These are phyloP conservation scores for Trypethelium eluteriae DNA, from an alignment of 495 filamentous ascomycete genomes.

Conservation along the genomic window DNA sequence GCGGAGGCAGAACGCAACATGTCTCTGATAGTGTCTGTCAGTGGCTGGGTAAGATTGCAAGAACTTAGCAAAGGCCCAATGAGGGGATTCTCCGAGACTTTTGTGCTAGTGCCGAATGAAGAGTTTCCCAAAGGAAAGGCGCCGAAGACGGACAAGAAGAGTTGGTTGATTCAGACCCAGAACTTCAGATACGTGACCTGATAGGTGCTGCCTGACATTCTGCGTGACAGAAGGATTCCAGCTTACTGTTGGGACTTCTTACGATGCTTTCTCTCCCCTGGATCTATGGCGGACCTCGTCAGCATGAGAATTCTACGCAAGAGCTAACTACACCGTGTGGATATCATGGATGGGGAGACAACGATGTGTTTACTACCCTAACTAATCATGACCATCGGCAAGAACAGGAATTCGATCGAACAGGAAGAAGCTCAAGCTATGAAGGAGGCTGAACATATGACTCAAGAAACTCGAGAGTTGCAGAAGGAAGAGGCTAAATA, in stretches of 20 bases:
- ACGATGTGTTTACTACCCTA: too few species aligned
- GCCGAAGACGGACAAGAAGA: slow-evolving; percentile 36
- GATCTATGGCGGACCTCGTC: too few species aligned
- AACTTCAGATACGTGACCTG: slow-evolving; percentile 45
- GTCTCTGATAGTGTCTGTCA: slow-evolving; percentile 60
- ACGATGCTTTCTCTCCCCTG: too few species aligned
- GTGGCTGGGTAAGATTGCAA: slow-evolving; percentile 57
- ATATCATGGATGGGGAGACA: too few species aligned
- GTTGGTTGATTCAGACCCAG: slow-evolving; percentile 66
- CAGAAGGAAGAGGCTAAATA: neutral
- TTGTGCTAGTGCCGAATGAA: slow-evolving; percentile 70
- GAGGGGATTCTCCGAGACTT: slow-evolving; percentile 64
- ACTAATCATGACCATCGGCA: neutral
- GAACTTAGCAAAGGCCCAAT: slow-evolving; percentile 47
- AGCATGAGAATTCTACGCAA: too few species aligned
- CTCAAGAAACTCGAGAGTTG: neutral
- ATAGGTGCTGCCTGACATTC: neutral
- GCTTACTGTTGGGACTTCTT: too few species aligned
- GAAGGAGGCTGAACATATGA: neutral
- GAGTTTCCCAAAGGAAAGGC: slow-evolving; percentile 42
- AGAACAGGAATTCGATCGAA: neutral
- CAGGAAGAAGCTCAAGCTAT: neutral
- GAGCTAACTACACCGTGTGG: too few species aligned
- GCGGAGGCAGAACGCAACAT: slow-evolving; percentile 47
- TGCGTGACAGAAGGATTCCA: too few species aligned